phyloP scores from a whole-genome alignment of 1,139 yeast species.

The Kodamaea alishanica region DNA sequence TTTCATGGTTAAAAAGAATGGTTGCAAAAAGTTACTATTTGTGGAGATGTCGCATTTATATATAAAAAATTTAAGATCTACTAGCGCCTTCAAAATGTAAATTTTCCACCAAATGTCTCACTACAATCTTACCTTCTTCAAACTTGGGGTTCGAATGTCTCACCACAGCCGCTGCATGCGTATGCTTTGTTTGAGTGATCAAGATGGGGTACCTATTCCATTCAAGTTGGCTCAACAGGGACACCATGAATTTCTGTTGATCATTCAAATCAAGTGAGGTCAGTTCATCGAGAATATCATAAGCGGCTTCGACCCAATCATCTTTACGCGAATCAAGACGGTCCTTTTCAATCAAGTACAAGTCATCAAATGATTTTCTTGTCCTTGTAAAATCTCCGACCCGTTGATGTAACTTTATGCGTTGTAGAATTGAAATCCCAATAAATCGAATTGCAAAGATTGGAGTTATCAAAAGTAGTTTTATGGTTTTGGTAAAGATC shows the following conservation, averaged over 20 bases:
- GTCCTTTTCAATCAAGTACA: conserved; percentile 18
- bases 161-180: conserved; percentile 82
- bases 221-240: conserved; percentile 50
- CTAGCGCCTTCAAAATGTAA: not conserved
- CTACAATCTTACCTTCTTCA: conserved; percentile 66
- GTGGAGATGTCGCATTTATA: not conserved
- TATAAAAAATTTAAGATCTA: conserved; percentile 2
- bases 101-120: conserved; percentile 56
- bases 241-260: conserved; percentile 51
- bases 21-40: not conserved
- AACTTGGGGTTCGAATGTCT: conserved; percentile 51
- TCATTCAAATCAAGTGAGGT: conserved; percentile 29
- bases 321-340: conserved; percentile 12
- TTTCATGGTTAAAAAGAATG: too few relatives aligned
- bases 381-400: conserved; percentile 11
- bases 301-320: conserved; percentile 54
- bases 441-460: conserved; percentile 50
- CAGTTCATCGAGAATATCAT: conserved; percentile 42
- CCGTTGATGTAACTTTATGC: conserved; percentile 32
- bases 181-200: conserved; percentile 58
- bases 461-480: conserved; percentile 48
- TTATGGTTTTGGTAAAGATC: conserved; percentile 7
- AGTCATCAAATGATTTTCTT: conserved; percentile 27
- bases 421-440: conserved; percentile 41
- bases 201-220: conserved; percentile 75